phyloP scores from a whole-genome alignment of 768 basidiomycete genomes.

The Russula abietina region DNA sequence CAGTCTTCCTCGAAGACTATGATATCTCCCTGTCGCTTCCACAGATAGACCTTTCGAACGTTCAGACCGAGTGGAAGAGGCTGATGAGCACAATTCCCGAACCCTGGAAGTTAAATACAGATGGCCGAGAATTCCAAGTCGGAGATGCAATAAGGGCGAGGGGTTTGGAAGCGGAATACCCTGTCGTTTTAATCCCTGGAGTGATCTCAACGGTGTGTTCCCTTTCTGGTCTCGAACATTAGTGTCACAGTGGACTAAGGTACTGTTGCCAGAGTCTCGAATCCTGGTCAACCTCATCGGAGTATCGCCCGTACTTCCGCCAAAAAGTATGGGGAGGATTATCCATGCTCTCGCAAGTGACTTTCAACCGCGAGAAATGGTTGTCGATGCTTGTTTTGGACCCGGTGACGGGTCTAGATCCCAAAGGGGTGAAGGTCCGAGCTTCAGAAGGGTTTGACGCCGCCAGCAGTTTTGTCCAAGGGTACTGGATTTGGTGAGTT shows the following conservation, averaged over 20 bases:
- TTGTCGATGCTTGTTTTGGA: slow-evolving; percentile 87
- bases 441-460: slow-evolving; percentile 92
- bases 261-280: slow-evolving; percentile 57
- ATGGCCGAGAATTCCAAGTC: slow-evolving; percentile 74
- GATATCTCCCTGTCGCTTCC: slow-evolving; percentile 63
- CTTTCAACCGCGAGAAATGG: slow-evolving; percentile 86
- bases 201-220: slow-evolving; percentile 74
- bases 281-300: slow-evolving; percentile 87
- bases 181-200: slow-evolving; percentile 83
- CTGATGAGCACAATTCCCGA: slow-evolving; percentile 67
- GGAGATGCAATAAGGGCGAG: slow-evolving; percentile 61
- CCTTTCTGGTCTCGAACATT: too few relatives aligned
- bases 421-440: slow-evolving; percentile 75
- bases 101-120: slow-evolving; percentile 73
- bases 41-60: slow-evolving; percentile 58
- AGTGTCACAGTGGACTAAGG: not conserved
- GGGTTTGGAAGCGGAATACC: slow-evolving; percentile 64
- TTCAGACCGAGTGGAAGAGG: slow-evolving; percentile 67
- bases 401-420: slow-evolving; percentile 86
- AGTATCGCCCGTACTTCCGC: slow-evolving; percentile 86
- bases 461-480: slow-evolving; percentile 78
- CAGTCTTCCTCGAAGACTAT: slow-evolving; percentile 62
- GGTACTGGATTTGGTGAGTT: slow-evolving; percentile 88
- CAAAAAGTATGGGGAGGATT: slow-evolving; percentile 78
- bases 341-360: slow-evolving; percentile 77